Evolutionary conservation across 257 asterid species (phyloP).

Genomic region (Solanum chiquidenum): DNA sequence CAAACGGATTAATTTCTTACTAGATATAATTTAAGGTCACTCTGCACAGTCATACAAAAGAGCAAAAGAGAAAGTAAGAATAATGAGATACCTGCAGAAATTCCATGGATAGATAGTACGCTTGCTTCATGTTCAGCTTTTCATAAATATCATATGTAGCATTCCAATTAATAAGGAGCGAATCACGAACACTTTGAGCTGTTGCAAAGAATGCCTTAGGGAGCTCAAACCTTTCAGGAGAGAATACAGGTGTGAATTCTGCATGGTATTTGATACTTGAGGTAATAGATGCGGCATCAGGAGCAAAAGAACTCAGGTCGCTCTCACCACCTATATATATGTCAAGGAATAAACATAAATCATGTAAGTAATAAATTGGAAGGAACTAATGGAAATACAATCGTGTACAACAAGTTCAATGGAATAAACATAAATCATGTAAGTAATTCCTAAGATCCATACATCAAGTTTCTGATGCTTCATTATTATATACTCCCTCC

Average conservation of each 20-base stretch:
- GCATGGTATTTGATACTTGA: constrained; percentile 69
- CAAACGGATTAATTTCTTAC: neutral
- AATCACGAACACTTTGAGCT: constrained; percentile 77
- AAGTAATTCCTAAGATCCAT: neutral
- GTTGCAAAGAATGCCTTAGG: constrained; percentile 70
- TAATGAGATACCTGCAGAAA: constrained; percentile 52
- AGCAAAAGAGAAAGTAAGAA: neutral
- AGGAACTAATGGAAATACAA: neutral
- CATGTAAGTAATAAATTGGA: neutral
- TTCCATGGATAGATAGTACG: constrained; percentile 83
- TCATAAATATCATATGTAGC: constrained; percentile 49
- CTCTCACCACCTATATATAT: constrained; percentile 24
- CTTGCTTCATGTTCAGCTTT: constrained; percentile 61
- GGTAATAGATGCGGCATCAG: constrained; percentile 51
- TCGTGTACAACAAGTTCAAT: neutral
- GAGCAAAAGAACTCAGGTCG: constrained; percentile 18
- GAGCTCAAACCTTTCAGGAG: constrained; percentile 53
- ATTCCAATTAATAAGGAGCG: constrained; percentile 63
- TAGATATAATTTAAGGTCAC: neutral
- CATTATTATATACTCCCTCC: neutral
- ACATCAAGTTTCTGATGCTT: neutral
- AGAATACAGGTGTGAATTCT: constrained; percentile 60
- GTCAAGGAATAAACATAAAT: neutral
- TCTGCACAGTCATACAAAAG: neutral
- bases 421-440: too few species aligned